Conservation (phyloP, 768 basidiomycete genomes). For the Stropharia rugosoannulata region DNA sequence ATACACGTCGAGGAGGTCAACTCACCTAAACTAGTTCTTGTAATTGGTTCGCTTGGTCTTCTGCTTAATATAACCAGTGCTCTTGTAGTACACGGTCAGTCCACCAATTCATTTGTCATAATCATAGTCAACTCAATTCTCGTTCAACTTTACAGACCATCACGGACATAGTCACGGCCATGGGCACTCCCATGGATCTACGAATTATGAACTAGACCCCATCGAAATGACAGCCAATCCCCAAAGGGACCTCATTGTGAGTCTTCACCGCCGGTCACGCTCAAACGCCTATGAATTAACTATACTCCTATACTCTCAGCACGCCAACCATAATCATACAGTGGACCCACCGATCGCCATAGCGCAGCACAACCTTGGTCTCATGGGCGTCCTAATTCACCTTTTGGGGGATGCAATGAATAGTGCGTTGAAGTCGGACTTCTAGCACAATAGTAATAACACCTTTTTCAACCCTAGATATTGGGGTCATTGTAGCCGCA, state of each 20-base stretch:
- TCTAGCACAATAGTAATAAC: background rate
- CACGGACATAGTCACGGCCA: conserved; percentile 41
- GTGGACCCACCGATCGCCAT: conserved; percentile 32
- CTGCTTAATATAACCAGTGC: conserved; percentile 47
- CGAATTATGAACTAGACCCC: conserved; percentile 2
- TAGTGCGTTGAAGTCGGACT: conserved; percentile 27
- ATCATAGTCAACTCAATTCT: background rate
- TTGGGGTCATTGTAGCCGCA: conserved; percentile 54
- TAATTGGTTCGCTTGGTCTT: conserved; percentile 48
- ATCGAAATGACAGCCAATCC: conserved; percentile 20
- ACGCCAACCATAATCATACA: conserved; percentile 50
- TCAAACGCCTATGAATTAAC: background rate
- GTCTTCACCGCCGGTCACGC: background rate
- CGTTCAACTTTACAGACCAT: conserved; percentile 29
- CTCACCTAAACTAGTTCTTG: conserved; percentile 43
- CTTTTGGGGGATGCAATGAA: conserved; percentile 54
- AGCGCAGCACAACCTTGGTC: conserved; percentile 41
- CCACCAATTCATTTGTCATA: conserved; percentile 1
- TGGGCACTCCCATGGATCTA: conserved; percentile 1
- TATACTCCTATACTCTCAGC: conserved; percentile 25
- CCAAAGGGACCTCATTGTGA: conserved; percentile 30
- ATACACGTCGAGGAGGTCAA: conserved; percentile 43
- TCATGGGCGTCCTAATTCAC: conserved; percentile 49
- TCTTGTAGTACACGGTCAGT: conserved; percentile 46
- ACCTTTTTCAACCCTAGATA: conserved; percentile 30